Evolutionary conservation across 768 basidiomycete genomes (phyloP).

Genomic region (Rickenella mellea): DNA sequence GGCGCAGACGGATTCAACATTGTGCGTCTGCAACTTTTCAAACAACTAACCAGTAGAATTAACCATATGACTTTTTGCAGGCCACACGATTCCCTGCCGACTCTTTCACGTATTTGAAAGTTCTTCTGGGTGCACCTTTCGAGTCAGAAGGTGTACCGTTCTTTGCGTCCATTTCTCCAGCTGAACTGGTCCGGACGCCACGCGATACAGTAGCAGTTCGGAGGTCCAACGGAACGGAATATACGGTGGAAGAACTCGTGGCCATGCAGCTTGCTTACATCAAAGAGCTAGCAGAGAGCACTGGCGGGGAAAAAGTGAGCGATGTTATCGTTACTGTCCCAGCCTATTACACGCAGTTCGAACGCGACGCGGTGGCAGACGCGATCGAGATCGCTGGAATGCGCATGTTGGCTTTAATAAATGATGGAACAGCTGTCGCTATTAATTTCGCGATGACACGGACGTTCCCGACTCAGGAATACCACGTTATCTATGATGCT

Average conservation of each 20-base stretch:
- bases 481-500: constrained; percentile 90
- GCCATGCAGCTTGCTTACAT: constrained; percentile 93
- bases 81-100: constrained; percentile 87
- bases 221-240: constrained; percentile 44
- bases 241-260: constrained; percentile 82
- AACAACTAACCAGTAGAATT: not conserved
- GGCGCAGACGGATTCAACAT: constrained; percentile 83
- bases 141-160: constrained; percentile 50
- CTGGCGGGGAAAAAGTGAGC: constrained; percentile 60
- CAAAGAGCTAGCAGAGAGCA: constrained; percentile 74
- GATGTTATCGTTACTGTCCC: constrained; percentile 90
- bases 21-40: constrained; percentile 36
- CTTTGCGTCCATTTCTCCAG: constrained; percentile 42
- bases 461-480: constrained; percentile 67
- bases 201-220: constrained; percentile 54
- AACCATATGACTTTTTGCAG: constrained; percentile 28
- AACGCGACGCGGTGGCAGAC: constrained; percentile 86
- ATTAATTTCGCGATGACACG: constrained; percentile 98
- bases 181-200: constrained; percentile 40
- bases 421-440: constrained; percentile 92
- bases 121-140: constrained; percentile 64
- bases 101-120: constrained; percentile 79
- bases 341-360: constrained; percentile 80
- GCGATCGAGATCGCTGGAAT: constrained; percentile 89
- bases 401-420: constrained; percentile 72